Base-by-base conservation (phyloP, 768 basidiomycete genomes). In the Suillus spraguei region DNA sequence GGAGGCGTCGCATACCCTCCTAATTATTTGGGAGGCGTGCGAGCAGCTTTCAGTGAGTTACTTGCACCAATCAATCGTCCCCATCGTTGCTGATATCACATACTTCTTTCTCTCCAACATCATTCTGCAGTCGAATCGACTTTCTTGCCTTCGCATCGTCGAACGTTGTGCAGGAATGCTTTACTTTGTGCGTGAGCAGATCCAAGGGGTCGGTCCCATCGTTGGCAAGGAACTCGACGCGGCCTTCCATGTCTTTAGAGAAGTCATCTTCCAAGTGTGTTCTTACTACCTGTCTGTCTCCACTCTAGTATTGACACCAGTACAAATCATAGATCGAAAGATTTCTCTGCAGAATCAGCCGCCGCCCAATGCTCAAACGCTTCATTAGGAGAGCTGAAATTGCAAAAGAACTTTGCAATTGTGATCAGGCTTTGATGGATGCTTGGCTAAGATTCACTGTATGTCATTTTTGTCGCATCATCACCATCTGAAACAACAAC, bases 381-480 rank as follows among this genome's bases (percentile, higher is more conserved):
- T 94, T 91, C 69, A 80, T 94, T 44, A 87, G 87, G 70, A 84
- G 90, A 47, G 87, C 90, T 42, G 90, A 93, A 66, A 88, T 88
- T 35, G 70, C 81, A 17, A 75, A 78, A 3, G 81, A 84, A 39
- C 84, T 92, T 46, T 69, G 72, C 0, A 74, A 70, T 4, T 88
- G 87, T 60, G 82, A 87, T 61, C 76, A 81, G 14, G 78, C 78
- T 2, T 76, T 92, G 33, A 77, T 78, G 39, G 83, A 88, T 42
- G 83, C 85, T 13, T 53, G 52, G 52, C 32, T 53, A 3, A 53
- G 52, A 33, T 53, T 53, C 33, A 53, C 20, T n/a, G 52, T 53
- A 53, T 13, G 52, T 11, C 11, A 32, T 33, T 35, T n/a, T 53
- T 53, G 11, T 11, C 32, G 11, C 20, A 53, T n/a, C 5, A 33